Percentiles rank a stretch among this genome's conserved stretches.
Evolutionary conservation across 2,329 filamentous ascomycete genomes (phyloP).

Genomic region (Fusarium miscanthi): DNA sequence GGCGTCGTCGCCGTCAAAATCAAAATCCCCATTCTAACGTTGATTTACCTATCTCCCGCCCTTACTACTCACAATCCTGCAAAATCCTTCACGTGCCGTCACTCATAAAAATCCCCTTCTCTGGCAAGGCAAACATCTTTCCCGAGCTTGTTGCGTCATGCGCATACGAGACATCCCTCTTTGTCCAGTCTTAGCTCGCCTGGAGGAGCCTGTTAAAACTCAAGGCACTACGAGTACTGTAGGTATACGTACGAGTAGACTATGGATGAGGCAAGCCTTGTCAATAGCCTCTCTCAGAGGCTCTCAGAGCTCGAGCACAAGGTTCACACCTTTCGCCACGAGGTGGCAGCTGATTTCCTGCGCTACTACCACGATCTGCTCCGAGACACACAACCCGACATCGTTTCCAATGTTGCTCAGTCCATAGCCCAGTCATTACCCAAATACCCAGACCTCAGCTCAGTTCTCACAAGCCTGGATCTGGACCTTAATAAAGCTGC

Average conservation of each 20-base stretch:
- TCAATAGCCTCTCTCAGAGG: constrained; percentile 64
- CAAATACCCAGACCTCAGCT: constrained; percentile 59
- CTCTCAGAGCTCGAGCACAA: constrained; percentile 67
- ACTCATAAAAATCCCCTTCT: constrained; percentile 29
- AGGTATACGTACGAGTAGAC: constrained; percentile 9
- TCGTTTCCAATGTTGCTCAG: constrained; percentile 59
- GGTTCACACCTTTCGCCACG: constrained; percentile 66
- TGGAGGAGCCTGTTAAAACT: constrained; percentile 47
- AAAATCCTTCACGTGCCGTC: constrained; percentile 29
- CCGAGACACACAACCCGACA: constrained; percentile 57
- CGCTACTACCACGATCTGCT: constrained; percentile 64
- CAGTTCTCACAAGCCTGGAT: constrained; percentile 50
- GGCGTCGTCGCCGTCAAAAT: constrained; percentile 25
- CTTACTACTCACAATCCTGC: constrained; percentile 37
- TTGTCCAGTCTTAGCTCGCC: constrained; percentile 47
- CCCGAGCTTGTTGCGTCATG: constrained; percentile 50
- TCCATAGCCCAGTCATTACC: constrained; percentile 58
- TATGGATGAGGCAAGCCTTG: constrained; percentile 58
- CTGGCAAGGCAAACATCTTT: constrained; percentile 25
- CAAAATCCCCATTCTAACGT: constrained; percentile 18
- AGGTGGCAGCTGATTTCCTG: constrained; percentile 68
- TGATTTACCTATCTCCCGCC: constrained; percentile 21
- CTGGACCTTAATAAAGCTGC: constrained; percentile 46
- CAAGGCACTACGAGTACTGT: constrained; percentile 26
- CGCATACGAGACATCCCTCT: constrained; percentile 49